phyloP scores from a whole-genome alignment of 768 basidiomycete species.

The Peribolospora kevripleyi region DNA sequence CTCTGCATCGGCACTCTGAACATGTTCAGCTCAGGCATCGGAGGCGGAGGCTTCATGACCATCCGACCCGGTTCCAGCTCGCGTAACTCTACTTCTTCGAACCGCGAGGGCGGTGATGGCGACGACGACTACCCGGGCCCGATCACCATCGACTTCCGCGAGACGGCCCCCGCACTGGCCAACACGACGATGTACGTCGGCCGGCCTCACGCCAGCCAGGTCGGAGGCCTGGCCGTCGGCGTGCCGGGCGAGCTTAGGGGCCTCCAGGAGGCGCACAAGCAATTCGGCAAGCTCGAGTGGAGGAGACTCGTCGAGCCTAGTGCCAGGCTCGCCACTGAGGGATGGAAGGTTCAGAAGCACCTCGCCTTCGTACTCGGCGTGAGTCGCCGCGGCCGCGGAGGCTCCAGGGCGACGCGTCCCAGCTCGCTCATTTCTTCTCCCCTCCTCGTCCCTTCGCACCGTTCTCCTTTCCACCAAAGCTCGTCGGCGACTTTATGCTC shows the following conservation, averaged over 20 bases:
- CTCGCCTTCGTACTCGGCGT: neutral
- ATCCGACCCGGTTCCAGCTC: constrained; percentile 36
- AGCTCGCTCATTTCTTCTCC: neutral
- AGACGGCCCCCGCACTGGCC: constrained; percentile 50
- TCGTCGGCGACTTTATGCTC: constrained; percentile 29
- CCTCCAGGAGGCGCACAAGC: constrained; percentile 51
- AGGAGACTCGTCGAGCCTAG: constrained; percentile 47
- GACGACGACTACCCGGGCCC: constrained; percentile 4
- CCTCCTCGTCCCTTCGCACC: too few relatives aligned
- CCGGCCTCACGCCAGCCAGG: constrained; percentile 30
- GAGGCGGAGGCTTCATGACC: constrained; percentile 54
- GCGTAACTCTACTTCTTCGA: constrained; percentile 6
- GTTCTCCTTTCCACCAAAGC: neutral
- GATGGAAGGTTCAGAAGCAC: constrained; percentile 31
- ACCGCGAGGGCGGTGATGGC: neutral
- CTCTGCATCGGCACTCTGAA: constrained; percentile 46
- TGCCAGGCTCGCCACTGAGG: constrained; percentile 38
- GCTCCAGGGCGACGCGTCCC: neutral
- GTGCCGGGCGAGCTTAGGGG: constrained; percentile 81
- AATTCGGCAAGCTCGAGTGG: constrained; percentile 57
- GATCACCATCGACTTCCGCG: constrained; percentile 52
- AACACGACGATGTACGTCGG: constrained; percentile 51
- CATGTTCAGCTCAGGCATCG: constrained; percentile 48
- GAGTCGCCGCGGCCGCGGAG: too few relatives aligned
- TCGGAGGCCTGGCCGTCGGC: constrained; percentile 65